Conservation (phyloP, 208 protist genomes). For the Balamuthia mandrillaris region DNA sequence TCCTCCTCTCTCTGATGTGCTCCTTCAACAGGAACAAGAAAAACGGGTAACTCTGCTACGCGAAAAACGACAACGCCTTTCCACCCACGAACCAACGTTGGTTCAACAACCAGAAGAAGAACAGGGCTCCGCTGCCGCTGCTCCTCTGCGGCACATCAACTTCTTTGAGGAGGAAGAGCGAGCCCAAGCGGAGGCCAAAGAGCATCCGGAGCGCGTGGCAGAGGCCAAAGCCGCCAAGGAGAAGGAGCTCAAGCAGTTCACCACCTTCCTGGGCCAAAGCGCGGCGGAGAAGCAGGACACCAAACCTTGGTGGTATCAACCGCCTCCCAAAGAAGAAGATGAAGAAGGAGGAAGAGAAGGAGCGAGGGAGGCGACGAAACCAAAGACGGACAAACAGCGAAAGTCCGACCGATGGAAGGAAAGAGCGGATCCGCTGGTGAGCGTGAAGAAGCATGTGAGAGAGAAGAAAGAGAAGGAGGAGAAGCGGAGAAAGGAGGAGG, state of each 20-base stretch:
- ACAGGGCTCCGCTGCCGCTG: background rate
- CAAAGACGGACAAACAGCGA: too few species aligned
- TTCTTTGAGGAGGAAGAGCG: background rate
- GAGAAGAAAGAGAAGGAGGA: too few species aligned
- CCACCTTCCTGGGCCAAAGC: background rate
- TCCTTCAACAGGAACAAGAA: background rate
- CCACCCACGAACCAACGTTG: background rate
- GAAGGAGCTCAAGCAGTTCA: background rate
- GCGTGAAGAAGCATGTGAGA: too few species aligned
- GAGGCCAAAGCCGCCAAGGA: background rate
- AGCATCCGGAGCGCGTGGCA: background rate
- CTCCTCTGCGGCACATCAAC: background rate
- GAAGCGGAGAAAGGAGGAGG: too few species aligned
- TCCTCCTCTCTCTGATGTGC: background rate
- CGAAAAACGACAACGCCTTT: background rate
- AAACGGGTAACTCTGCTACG: background rate
- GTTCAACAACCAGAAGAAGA: background rate
- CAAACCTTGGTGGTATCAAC: too few species aligned
- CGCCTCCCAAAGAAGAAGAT: too few species aligned
- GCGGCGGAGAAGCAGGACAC: background rate
- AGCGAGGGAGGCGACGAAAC: too few species aligned
- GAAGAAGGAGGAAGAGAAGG: too few species aligned
- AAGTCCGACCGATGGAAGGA: too few species aligned
- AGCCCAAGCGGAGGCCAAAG: background rate
- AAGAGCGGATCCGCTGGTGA: too few species aligned